phyloP scores from a whole-genome alignment of 305 asterid species.

The Solanum hybrid region DNA sequence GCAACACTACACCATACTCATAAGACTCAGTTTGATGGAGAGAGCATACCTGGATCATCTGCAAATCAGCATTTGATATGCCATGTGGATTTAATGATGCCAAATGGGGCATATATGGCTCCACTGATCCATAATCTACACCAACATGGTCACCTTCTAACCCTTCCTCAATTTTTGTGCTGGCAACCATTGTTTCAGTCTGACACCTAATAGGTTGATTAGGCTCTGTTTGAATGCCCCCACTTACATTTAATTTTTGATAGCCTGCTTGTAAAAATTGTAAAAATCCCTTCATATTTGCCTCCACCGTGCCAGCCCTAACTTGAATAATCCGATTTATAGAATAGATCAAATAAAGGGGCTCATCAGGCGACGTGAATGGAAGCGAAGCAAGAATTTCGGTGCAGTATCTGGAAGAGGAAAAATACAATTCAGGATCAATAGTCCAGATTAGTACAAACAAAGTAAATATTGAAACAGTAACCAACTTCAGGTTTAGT shows the following conservation, averaged over 20 bases:
- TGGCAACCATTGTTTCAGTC: conserved; percentile 17
- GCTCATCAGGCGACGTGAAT: conserved; percentile 84
- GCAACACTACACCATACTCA: background rate
- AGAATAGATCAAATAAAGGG: conserved; percentile 82
- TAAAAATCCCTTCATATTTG: conserved; percentile 76
- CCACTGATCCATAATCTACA: conserved; percentile 27
- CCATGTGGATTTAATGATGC: conserved; percentile 30
- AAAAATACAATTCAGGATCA: conserved; percentile 7
- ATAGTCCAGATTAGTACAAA: background rate
- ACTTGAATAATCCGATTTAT: conserved; percentile 94
- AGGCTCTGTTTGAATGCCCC: conserved; percentile 29
- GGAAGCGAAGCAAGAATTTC: conserved; percentile 96
- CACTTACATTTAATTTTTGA: conserved; percentile 36
- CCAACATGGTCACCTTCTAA: conserved; percentile 26
- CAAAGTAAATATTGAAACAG: background rate
- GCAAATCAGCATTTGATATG: conserved; percentile 43
- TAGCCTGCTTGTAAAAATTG: conserved; percentile 49
- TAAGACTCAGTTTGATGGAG: background rate
- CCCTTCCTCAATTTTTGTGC: conserved; percentile 30
- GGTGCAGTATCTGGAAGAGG: conserved; percentile 70
- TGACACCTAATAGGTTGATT: conserved; percentile 15
- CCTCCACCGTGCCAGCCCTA: conserved; percentile 82
- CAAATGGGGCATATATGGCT: conserved; percentile 26
- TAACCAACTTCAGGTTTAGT: background rate
- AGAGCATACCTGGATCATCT: conserved; percentile 60